These are phyloP conservation scores for Mycena haematopus DNA, from an alignment of 768 basidiomycete genomes.

Conservation along the genomic window DNA sequence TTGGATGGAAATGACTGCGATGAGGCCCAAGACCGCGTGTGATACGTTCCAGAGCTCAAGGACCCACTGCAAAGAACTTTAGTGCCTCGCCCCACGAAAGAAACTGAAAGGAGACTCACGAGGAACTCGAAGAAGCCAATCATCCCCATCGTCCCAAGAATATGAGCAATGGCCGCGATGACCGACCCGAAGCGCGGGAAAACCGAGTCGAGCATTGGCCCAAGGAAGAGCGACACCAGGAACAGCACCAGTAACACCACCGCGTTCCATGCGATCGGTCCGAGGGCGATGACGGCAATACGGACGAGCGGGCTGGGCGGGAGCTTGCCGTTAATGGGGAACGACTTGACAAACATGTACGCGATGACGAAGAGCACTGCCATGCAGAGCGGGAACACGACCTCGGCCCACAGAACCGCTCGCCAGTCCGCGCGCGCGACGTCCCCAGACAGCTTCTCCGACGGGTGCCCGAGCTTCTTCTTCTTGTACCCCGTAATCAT, in stretches of 20 bases:
- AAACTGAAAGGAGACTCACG: slow-evolving; percentile 52
- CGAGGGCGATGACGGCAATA: slow-evolving; percentile 91
- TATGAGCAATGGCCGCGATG: slow-evolving; percentile 91
- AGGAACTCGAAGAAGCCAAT: slow-evolving; percentile 96
- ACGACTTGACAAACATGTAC: slow-evolving; percentile 92
- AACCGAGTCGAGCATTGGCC: slow-evolving; percentile 84
- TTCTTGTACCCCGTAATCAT: slow-evolving; percentile 99
- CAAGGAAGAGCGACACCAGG: slow-evolving; percentile 89
- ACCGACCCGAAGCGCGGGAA: slow-evolving; percentile 90
- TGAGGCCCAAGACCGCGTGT: slow-evolving; percentile 92
- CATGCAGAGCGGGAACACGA: slow-evolving; percentile 85
- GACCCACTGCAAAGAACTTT: slow-evolving; percentile 73
- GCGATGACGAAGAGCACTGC: slow-evolving; percentile 86
- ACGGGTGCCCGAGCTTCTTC: slow-evolving; percentile 95
- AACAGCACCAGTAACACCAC: slow-evolving; percentile 85
- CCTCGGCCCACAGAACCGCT: slow-evolving; percentile 85
- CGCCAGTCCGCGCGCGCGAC: slow-evolving; percentile 95
- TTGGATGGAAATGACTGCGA: slow-evolving; percentile 90
- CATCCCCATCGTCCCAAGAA: slow-evolving; percentile 83
- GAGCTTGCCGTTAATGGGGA: slow-evolving; percentile 69
- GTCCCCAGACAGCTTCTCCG: slow-evolving; percentile 95
- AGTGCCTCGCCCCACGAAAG: slow-evolving; percentile 14
- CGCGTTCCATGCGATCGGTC: slow-evolving; percentile 96
- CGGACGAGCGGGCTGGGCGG: slow-evolving; percentile 91
- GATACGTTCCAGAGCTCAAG: slow-evolving; percentile 90